Conservation (phyloP, 257 asterid genomes). For the Solanum neorickii region DNA sequence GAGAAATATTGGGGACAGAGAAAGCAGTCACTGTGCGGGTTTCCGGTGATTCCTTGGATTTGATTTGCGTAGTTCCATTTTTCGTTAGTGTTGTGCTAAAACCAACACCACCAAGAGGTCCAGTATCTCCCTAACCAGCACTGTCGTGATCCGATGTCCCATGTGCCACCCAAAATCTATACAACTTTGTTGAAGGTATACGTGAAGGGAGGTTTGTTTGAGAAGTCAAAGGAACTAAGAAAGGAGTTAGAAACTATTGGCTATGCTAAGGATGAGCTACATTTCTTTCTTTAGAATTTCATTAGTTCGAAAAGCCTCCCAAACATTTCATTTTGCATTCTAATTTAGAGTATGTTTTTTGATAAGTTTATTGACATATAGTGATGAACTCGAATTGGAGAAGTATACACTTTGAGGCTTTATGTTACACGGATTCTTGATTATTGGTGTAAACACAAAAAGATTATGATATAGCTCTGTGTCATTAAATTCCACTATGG, state of each 20-base stretch:
- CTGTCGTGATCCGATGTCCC: background rate
- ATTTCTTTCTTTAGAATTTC: background rate
- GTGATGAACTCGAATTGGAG: background rate
- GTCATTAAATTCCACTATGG: background rate
- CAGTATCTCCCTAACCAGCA: background rate
- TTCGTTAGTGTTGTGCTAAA: background rate
- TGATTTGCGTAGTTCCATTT: background rate
- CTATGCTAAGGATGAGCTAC: conserved; percentile 86
- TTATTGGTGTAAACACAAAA: background rate
- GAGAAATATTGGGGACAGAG: background rate
- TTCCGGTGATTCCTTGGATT: background rate
- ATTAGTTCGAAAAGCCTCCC: background rate
- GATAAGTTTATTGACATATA: background rate
- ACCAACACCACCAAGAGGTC: background rate
- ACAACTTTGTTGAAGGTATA: conserved; percentile 82
- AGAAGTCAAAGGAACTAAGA: conserved; percentile 68
- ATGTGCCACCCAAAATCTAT: conserved; percentile 3
- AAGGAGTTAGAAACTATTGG: conserved; percentile 65
- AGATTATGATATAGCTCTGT: background rate
- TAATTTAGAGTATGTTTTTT: background rate
- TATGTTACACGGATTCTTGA: background rate
- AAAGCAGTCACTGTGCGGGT: background rate
- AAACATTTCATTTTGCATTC: background rate
- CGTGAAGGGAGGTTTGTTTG: conserved; percentile 70
- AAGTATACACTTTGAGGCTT: background rate